Conservation (phyloP, 208 protist genomes). For the Trichomonas vaginalis region DNA sequence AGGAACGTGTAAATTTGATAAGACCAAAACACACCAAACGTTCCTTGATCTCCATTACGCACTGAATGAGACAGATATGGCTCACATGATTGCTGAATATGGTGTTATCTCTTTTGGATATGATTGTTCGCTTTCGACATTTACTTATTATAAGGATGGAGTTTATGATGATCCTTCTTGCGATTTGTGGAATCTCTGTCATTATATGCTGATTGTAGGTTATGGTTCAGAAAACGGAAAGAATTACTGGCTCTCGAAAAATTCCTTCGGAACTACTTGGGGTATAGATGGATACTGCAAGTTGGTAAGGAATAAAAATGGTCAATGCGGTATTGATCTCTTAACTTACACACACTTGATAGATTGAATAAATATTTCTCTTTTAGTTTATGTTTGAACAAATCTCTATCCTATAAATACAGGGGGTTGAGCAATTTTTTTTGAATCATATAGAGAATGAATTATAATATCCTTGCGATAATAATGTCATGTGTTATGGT, state of each 20-base stretch:
- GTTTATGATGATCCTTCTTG: conserved; percentile 26
- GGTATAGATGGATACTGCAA: conserved; percentile 24
- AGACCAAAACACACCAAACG: not conserved
- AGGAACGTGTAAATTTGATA: not conserved
- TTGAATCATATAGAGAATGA: too few relatives aligned
- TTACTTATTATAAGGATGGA: conserved; percentile 39
- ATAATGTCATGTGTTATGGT: too few relatives aligned
- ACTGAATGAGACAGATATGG: not conserved
- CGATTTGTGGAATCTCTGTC: conserved; percentile 23
- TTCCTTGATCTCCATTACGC: not conserved
- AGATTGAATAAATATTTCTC: too few relatives aligned
- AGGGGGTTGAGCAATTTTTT: too few relatives aligned
- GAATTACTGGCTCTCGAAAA: conserved; percentile 37
- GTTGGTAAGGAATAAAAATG: conserved; percentile 5
- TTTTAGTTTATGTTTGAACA: too few relatives aligned
- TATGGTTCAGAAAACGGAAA: conserved; percentile 28
- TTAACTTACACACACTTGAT: not conserved
- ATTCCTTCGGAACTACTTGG: conserved; percentile 37
- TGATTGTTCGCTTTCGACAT: not conserved
- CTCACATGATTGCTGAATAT: not conserved
- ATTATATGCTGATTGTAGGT: conserved; percentile 36
- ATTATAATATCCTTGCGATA: too few relatives aligned
- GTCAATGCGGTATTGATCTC: conserved; percentile 21
- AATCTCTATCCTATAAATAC: too few relatives aligned
- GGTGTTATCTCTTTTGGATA: not conserved